Base-by-base conservation (phyloP, 805 yeast species). In the Candida ovalis region DNA sequence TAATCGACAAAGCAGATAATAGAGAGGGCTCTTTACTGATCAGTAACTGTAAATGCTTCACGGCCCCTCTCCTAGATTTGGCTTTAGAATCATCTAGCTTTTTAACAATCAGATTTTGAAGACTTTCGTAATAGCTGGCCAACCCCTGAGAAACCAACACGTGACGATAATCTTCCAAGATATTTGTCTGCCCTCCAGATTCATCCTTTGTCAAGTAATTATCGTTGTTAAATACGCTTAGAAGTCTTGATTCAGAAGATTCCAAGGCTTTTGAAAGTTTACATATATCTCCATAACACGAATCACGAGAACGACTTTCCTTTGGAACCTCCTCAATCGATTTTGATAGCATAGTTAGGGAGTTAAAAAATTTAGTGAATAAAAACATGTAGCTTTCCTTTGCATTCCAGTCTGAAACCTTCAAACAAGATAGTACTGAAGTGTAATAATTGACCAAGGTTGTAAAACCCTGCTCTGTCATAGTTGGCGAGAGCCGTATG, bases 21-120 rank as follows among this genome's bases (percentile, higher is more conserved):
- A 88, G 66, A 0, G 67, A 49, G 0, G 81, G 74, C 43, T 86
- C 85, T 25, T 71, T 71, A 7, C 72, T 71, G 3, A 85, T 72
- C 17, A 89, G 58, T 12, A 71, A 59, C 0, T 90, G 73, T 17
- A 89, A 65, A 38, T 81, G 76, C 50, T 81, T 84, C 15, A 89
- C 72, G 0, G 94, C 89, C 43, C 82, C 78, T 0, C 86, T 72
- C 57, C 83, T 73, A 1, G 82, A 63, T 49, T 76, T 80, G 32
- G 76, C 71, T 49, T 77, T 78, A 1, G 75, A 66, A 52, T 77
- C 75, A 25, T 72, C 76, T 24, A 83, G 60, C 1, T 78, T 66
- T 2, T 70, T 65, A 23, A 84, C 55, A 3, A 86, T 63, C 15
- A 81, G 64, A 22, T 65, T 66, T 44, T 86, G 53, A 45, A 84